These are phyloP conservation scores for Dendrocalamus sinicus DNA, from an alignment of 176 grass and related monocot species.

Conservation along the genomic window DNA sequence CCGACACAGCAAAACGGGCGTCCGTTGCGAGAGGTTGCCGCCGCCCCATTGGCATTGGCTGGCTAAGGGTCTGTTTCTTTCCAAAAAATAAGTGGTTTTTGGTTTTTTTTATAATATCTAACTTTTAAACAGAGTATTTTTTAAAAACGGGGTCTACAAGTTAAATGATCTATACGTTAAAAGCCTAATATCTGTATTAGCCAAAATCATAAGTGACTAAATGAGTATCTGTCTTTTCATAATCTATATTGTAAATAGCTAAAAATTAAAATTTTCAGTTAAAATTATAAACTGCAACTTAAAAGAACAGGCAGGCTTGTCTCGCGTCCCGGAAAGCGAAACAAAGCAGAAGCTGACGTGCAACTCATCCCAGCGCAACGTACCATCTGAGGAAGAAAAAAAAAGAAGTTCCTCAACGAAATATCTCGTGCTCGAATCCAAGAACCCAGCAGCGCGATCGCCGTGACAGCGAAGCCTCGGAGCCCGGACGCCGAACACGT, in stretches of 20 bases:
- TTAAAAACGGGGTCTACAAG: too few relatives aligned
- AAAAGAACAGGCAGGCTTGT: neutral
- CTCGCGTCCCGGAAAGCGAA: constrained; percentile 25
- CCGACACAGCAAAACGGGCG: neutral
- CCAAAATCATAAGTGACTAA: too few relatives aligned
- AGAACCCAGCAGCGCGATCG: constrained; percentile 30
- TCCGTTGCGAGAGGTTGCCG: neutral
- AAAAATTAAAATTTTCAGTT: too few relatives aligned
- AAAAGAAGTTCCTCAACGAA: neutral
- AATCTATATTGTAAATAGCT: too few relatives aligned
- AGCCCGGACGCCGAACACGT: constrained; percentile 25
- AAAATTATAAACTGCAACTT: too few relatives aligned
- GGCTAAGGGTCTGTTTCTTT: too few relatives aligned
- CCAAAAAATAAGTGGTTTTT: too few relatives aligned
- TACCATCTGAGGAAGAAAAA: neutral
- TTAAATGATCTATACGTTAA: too few relatives aligned
- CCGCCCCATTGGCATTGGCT: neutral
- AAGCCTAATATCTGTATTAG: too few relatives aligned
- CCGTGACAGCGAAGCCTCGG: constrained; percentile 31
- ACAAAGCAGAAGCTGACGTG: neutral
- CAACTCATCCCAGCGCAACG: neutral
- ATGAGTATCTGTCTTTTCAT: too few relatives aligned
- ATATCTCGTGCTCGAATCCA: constrained; percentile 50
- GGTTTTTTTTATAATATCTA: too few relatives aligned
- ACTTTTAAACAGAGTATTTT: too few relatives aligned